Conservation (phyloP, 768 basidiomycete species). For the Boletus vermiculosoides region DNA sequence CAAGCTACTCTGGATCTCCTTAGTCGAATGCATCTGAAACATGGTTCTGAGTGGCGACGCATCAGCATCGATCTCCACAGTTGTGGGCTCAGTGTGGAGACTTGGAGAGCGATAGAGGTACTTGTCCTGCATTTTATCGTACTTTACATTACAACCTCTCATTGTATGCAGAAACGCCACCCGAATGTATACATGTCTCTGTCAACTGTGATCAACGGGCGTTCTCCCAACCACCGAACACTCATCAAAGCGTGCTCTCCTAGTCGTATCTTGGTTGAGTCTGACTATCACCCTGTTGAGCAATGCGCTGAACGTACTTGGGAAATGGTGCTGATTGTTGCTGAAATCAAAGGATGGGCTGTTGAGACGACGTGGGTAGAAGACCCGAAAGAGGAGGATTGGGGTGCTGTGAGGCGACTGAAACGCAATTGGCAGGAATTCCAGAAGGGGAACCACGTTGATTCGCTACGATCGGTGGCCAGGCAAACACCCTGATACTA, state of each 20-base stretch:
- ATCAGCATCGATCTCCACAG: constrained; percentile 91
- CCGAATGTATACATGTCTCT: constrained; percentile 83
- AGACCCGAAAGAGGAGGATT: constrained; percentile 35
- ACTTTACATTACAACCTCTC: constrained; percentile 5
- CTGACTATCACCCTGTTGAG: constrained; percentile 74
- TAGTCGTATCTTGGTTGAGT: constrained; percentile 78
- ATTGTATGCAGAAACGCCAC: constrained; percentile 54
- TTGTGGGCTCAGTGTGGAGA: constrained; percentile 79
- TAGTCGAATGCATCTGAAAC: constrained; percentile 52
- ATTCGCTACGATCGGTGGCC: background rate
- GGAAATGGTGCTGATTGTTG: constrained; percentile 72
- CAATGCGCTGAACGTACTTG: constrained; percentile 61
- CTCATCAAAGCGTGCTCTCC: constrained; percentile 65
- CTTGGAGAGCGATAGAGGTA: constrained; percentile 75
- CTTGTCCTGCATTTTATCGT: constrained; percentile 5
- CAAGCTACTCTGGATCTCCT: constrained; percentile 68
- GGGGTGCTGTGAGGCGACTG: constrained; percentile 67
- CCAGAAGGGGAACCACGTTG: constrained; percentile 44
- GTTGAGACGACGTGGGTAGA: constrained; percentile 61
- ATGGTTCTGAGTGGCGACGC: constrained; percentile 54
- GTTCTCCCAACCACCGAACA: constrained; percentile 58
- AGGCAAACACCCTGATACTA: background rate
- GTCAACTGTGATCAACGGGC: constrained; percentile 81
- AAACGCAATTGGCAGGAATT: constrained; percentile 74
- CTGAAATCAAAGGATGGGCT: constrained; percentile 74